Base-by-base conservation (phyloP, 768 basidiomycete genomes). In the Chalciporus sphaerocephalus region DNA sequence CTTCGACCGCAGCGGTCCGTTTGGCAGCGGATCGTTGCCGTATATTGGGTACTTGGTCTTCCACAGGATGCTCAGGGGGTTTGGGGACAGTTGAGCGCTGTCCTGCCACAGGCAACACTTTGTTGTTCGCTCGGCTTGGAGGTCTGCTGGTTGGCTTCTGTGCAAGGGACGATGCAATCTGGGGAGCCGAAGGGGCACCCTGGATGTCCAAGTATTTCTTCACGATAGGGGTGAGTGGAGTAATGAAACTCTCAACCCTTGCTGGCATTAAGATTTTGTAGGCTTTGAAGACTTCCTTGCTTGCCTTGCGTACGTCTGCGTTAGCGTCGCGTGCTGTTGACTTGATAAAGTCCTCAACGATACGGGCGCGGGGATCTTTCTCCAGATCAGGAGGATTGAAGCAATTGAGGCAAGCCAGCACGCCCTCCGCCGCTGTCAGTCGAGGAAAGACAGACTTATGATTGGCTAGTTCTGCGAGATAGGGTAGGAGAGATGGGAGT, bases 331-430 rank as follows among this genome's bases (percentile, higher is more conserved):
- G 75, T 12, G 81, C 85, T 2, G 85, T 78, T 8, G 65, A 55
- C 47, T 74, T 80, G 53, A 93, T 87, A 38, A 87, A 74, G 10
- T 64, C 70, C 61, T 93, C 91, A 21, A 93, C 70, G 32, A 85
- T 80, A 36, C 70, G 71, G 1, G 79, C 81, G 13, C 84, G 70
- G 0, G 67, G 48, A 38, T 88, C 85, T 60, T 78, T 85, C 62
- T 87, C 86, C 23, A 90, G 61, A 53, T 90, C 86, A 0, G 86
- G 85, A 8, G 87, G 88, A 63, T 87, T 88, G 60, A 82, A 83
- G 54, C 76, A 81, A 48, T 86, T 86, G 42, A 92, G 68, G 50
- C 81, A 85, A 13, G 74, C 71, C 39, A 90, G 58, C 0, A 81
- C 71, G 23, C 79, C 73, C 62, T 91, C 87, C 3, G 80, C 76